Conservation (phyloP, 2,329 filamentous ascomycete species). For the Alternaria brassicae region DNA sequence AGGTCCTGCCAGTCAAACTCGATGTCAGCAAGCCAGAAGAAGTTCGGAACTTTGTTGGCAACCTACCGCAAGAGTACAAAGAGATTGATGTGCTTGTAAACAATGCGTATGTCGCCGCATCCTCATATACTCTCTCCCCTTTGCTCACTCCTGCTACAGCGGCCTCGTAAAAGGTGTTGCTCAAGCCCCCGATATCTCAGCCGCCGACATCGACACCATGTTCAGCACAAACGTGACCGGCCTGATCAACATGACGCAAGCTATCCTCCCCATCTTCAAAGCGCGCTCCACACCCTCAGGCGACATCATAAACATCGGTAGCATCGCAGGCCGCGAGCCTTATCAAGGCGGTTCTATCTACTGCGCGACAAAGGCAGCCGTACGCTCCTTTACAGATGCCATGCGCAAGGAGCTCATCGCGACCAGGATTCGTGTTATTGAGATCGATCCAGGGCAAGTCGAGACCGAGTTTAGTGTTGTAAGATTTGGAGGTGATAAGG, state of each 20-base stretch:
- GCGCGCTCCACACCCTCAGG: slow-evolving; percentile 63
- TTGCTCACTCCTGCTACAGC: slow-evolving; percentile 39
- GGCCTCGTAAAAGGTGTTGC: slow-evolving; percentile 90
- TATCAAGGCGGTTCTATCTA: slow-evolving; percentile 90
- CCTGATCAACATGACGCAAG: slow-evolving; percentile 96
- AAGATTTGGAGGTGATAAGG: slow-evolving; percentile 85
- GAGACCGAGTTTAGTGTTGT: slow-evolving; percentile 94
- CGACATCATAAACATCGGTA: slow-evolving; percentile 95
- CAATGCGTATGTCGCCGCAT: slow-evolving; percentile 28
- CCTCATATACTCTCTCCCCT: too few relatives aligned
- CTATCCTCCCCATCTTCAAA: slow-evolving; percentile 82
- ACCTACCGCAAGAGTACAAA: slow-evolving; percentile 80
- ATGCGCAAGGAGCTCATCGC: slow-evolving; percentile 83
- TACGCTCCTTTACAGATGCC: slow-evolving; percentile 82
- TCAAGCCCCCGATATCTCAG: slow-evolving; percentile 80
- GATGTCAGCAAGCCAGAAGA: slow-evolving; percentile 84
- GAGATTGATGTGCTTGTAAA: slow-evolving; percentile 91
- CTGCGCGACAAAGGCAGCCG: slow-evolving; percentile 90
- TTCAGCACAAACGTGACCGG: slow-evolving; percentile 93
- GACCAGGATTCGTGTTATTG: slow-evolving; percentile 81
- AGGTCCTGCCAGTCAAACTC: slow-evolving; percentile 81
- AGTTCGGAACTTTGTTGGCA: slow-evolving; percentile 73
- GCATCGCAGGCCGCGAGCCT: slow-evolving; percentile 86
- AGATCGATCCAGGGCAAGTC: slow-evolving; percentile 90
- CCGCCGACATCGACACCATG: slow-evolving; percentile 86